Evolutionary conservation across 495 filamentous ascomycete genomes (phyloP).

Genomic region (Lasiosphaeria ovina): DNA sequence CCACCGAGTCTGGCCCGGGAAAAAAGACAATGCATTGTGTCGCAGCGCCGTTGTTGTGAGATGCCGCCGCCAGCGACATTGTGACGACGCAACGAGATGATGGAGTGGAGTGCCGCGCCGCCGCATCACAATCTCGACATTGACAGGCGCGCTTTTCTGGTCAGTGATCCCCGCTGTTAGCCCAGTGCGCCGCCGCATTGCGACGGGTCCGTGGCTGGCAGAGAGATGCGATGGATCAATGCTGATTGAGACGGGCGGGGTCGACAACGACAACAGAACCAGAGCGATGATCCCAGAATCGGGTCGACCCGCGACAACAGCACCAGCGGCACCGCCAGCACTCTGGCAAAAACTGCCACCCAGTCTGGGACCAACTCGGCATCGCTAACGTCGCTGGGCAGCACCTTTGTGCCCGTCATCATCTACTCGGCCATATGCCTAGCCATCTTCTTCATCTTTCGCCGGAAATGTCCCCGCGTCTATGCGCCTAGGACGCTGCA

Average conservation of each 20-base stretch:
- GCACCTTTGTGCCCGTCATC: constrained; percentile 52
- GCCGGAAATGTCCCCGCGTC: constrained; percentile 31
- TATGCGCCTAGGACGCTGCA: constrained; percentile 34
- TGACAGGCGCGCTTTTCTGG: background rate
- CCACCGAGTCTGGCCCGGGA: background rate
- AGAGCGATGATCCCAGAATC: constrained; percentile 27
- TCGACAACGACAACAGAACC: constrained; percentile 15
- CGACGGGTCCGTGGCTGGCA: background rate
- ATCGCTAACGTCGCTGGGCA: constrained; percentile 40
- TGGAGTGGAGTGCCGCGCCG: background rate
- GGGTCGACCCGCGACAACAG: constrained; percentile 31
- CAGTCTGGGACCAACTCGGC: constrained; percentile 15
- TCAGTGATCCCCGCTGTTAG: background rate
- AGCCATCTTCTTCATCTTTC: constrained; percentile 28
- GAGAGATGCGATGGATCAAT: background rate
- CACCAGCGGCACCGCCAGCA: constrained; percentile 25
- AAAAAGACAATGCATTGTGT: background rate
- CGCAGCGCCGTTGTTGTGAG: background rate
- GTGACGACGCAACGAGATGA: background rate
- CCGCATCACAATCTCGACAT: background rate
- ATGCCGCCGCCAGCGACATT: background rate
- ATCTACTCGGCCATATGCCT: constrained; percentile 36
- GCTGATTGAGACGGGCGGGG: constrained; percentile 1
- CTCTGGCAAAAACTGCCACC: constrained; percentile 6
- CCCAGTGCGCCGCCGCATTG: background rate